A percentile compares a stretch with the other conserved stretches of the same genome.
Conservation (phyloP, 305 asterid species). For the Fraxinus albicans region DNA sequence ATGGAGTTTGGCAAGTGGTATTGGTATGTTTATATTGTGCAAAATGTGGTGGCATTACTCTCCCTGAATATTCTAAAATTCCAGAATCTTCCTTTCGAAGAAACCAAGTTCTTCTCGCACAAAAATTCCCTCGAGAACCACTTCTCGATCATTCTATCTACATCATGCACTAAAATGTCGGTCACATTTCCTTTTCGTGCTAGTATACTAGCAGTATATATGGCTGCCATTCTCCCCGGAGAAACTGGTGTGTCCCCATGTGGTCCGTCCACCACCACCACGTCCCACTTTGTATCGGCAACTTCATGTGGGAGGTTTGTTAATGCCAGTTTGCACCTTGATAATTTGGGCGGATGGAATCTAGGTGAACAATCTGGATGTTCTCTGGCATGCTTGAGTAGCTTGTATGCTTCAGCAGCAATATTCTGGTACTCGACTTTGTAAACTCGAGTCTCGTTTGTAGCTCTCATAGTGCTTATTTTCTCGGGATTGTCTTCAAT, state of each 20-base stretch:
- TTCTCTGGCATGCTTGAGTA: constrained; percentile 59
- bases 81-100: constrained; percentile 85
- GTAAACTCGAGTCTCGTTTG: constrained; percentile 36
- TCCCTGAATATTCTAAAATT: constrained; percentile 43
- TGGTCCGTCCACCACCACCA: constrained; percentile 80
- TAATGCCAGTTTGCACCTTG: constrained; percentile 56
- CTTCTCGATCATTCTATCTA: constrained; percentile 69
- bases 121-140: constrained; percentile 91
- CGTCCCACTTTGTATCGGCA: constrained; percentile 58
- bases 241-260: constrained; percentile 54
- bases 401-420: constrained; percentile 67
- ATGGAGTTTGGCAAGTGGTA: constrained; percentile 6
- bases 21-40: constrained; percentile 29
- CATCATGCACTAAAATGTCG: constrained; percentile 69
- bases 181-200: constrained; percentile 59
- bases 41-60: constrained; percentile 51
- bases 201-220: constrained; percentile 61
- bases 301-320: constrained; percentile 48
- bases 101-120: constrained; percentile 70
- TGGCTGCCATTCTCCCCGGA: constrained; percentile 80
- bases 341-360: constrained; percentile 4
- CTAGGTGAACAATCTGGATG: constrained; percentile 38
- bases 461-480: constrained; percentile 19
- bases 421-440: constrained; percentile 51
- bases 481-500: constrained; percentile 49